Evolutionary conservation across 495 filamentous ascomycete species (phyloP).

Genomic region (Cercophora samala): DNA sequence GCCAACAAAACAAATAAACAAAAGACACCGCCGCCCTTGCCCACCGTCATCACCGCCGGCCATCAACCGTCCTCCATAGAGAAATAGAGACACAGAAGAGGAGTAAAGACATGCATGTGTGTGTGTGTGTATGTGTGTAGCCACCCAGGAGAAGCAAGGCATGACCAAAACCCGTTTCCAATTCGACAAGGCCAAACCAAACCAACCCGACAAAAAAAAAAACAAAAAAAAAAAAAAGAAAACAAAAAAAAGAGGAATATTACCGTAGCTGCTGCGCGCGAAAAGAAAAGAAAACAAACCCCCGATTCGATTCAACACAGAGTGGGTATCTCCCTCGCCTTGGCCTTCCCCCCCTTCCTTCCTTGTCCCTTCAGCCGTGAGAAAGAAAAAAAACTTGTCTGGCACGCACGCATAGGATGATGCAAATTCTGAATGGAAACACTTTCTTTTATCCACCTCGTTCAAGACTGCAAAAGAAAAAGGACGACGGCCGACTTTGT

Average conservation of each 20-base stretch:
- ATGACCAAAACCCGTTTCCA: neutral
- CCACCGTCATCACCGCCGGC: neutral
- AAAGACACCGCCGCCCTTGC: neutral
- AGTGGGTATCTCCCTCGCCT: neutral
- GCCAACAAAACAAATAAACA: slow-evolving; percentile 13
- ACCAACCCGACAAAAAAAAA: neutral
- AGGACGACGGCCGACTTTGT: neutral
- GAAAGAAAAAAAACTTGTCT: neutral
- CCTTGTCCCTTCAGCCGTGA: neutral
- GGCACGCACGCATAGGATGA: neutral
- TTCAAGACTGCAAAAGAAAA: neutral
- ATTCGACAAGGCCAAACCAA: neutral
- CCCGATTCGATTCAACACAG: neutral
- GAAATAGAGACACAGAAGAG: neutral
- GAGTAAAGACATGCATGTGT: neutral
- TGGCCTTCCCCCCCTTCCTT: neutral
- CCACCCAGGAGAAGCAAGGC: neutral
- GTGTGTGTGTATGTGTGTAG: neutral
- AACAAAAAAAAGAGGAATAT: no score
- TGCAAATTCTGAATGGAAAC: neutral
- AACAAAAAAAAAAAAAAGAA: no score
- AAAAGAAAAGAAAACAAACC: neutral
- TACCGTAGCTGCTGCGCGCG: neutral
- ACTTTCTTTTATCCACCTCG: neutral
- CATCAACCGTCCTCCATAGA: neutral